Conservation (phyloP, 805 yeast genomes). For the Scheffersomyces lignosus region DNA sequence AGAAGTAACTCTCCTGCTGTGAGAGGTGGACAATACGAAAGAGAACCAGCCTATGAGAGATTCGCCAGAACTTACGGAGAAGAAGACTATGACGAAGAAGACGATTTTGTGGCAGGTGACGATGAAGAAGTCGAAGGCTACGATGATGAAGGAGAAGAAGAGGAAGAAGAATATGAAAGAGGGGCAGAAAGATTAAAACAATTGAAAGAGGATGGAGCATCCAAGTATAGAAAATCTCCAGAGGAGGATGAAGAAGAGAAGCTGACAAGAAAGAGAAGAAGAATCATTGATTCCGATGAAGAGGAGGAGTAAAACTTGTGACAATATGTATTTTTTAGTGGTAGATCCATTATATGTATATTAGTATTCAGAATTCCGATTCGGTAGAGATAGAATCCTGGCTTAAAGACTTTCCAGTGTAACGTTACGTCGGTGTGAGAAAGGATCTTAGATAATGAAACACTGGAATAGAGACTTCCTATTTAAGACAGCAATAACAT, state of each 20-base stretch:
- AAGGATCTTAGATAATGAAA: no score
- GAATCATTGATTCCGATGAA: slow-evolving; percentile 51
- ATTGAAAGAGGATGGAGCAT: slow-evolving; percentile 57
- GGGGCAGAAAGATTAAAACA: slow-evolving; percentile 61
- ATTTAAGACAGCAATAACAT: no score
- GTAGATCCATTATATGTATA: no score
- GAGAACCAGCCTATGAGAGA: slow-evolving; percentile 39
- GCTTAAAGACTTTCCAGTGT: no score
- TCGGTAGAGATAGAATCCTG: no score
- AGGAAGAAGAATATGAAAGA: slow-evolving; percentile 48
- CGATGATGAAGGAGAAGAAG: slow-evolving; percentile 46
- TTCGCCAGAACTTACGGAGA: slow-evolving; percentile 38
- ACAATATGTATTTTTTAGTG: no score
- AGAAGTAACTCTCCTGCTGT: slow-evolving; percentile 40
- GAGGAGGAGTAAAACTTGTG: slow-evolving; percentile 47
- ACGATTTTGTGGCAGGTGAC: slow-evolving; percentile 46
- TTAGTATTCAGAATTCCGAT: no score
- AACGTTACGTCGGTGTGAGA: no score
- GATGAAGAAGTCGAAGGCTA: slow-evolving; percentile 40
- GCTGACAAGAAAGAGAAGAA: slow-evolving; percentile 42
- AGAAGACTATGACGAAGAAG: slow-evolving; percentile 38
- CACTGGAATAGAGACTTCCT: no score
- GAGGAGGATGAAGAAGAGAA: slow-evolving; percentile 33
- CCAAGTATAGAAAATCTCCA: slow-evolving; percentile 36
- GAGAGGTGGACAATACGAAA: slow-evolving; percentile 12